A percentile compares a stretch with the other conserved stretches of the same genome.
Conservation (phyloP, 2,329 filamentous ascomycete species). For the Aspergillus niger region DNA sequence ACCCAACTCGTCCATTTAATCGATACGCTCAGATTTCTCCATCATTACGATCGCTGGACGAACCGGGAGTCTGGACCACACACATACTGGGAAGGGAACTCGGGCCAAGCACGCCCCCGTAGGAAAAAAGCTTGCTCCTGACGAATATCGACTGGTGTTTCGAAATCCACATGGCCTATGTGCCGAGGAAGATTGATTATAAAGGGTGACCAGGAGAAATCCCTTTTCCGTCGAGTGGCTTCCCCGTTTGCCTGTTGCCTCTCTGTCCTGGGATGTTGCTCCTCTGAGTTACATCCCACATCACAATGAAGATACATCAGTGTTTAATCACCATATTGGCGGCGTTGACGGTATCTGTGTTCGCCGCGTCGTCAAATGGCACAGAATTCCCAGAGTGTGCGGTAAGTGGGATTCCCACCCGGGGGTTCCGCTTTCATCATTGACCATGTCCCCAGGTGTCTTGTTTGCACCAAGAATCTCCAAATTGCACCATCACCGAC, state of each 20-base stretch:
- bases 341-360: background rate
- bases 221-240: background rate
- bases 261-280: slow-evolving; percentile 1
- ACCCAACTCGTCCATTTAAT: background rate
- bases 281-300: background rate
- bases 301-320: slow-evolving; percentile 1
- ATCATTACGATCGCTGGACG: background rate
- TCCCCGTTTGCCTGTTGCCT: background rate
- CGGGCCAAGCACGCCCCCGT: background rate
- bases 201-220: background rate
- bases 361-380: background rate
- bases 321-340: background rate
- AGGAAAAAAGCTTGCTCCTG: background rate
- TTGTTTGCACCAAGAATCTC: background rate
- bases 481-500: background rate
- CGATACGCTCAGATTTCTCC: background rate
- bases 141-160: background rate
- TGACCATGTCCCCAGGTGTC: background rate
- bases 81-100: background rate
- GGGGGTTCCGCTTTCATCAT: background rate
- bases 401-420: background rate
- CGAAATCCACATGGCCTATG: background rate
- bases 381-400: background rate
- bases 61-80: background rate
- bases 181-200: background rate